phyloP scores from a whole-genome alignment of 768 basidiomycete genomes.

The Russula ochroleuca region DNA sequence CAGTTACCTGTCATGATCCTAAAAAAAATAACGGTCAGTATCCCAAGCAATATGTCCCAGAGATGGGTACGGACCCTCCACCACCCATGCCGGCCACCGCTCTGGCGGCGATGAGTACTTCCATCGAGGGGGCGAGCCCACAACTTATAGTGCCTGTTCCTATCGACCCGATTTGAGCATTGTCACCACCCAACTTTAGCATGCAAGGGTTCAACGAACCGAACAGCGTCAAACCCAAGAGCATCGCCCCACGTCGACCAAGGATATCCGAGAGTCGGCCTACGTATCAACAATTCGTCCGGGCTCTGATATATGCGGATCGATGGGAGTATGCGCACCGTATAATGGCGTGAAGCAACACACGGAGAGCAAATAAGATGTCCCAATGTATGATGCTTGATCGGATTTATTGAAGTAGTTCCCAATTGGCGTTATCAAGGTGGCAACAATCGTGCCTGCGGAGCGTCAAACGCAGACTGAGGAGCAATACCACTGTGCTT shows the following conservation, averaged over 20 bases:
- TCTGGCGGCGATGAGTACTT: conserved; percentile 70
- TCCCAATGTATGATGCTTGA: conserved; percentile 83
- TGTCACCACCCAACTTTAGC: conserved; percentile 21
- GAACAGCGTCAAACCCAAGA: conserved; percentile 79
- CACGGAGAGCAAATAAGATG: conserved; percentile 79
- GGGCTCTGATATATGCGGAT: conserved; percentile 20
- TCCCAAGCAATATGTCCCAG: conserved; percentile 30
- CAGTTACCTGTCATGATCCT: conserved; percentile 79
- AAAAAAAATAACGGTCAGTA: conserved; percentile 28
- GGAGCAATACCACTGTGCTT: conserved; percentile 24
- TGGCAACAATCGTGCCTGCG: conserved; percentile 80
- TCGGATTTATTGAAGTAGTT: conserved; percentile 78
- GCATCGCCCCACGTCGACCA: conserved; percentile 82
- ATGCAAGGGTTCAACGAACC: conserved; percentile 40
- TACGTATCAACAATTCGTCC: conserved; percentile 35
- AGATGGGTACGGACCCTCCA: conserved; percentile 62
- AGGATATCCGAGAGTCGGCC: conserved; percentile 82
- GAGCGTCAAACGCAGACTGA: conserved; percentile 6
- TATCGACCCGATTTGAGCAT: conserved; percentile 32
- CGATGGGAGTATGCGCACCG: conserved; percentile 43
- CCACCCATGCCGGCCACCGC: conserved; percentile 90
- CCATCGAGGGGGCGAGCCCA: conserved; percentile 85
- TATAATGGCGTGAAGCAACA: conserved; percentile 91
- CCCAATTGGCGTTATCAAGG: conserved; percentile 78
- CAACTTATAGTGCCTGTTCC: conserved; percentile 82